These are phyloP conservation scores for Aurantiochytrium sp. DNA, from an alignment of 108 stramenopile genomes.

Conservation along the genomic window DNA sequence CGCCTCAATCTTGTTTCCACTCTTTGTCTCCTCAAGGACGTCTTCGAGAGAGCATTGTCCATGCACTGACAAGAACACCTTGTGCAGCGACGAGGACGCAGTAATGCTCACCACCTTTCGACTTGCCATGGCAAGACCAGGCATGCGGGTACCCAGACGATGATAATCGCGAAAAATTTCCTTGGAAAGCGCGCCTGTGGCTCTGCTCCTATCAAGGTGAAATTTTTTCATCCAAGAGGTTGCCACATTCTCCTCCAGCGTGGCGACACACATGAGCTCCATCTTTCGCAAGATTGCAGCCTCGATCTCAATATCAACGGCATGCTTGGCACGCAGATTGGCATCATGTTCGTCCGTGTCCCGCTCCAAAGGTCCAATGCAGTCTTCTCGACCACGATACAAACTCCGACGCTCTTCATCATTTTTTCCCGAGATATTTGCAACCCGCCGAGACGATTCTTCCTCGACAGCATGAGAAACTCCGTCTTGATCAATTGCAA, in stretches of 20 bases:
- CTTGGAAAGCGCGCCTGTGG: too few relatives aligned
- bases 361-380: too few relatives aligned
- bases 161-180: too few relatives aligned
- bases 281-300: not conserved
- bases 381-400: too few relatives aligned
- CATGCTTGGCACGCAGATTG: not conserved
- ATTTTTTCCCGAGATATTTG: too few relatives aligned
- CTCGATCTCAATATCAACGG: not conserved
- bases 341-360: too few relatives aligned
- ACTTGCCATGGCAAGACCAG: not conserved
- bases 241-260: not conserved
- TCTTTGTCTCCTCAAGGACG: not conserved
- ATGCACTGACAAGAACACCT: not conserved
- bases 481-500: not conserved
- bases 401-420: too few relatives aligned
- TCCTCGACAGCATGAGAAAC: not conserved
- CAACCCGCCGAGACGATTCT: too few relatives aligned
- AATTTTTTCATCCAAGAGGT: not conserved
- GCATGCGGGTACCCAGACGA: not conserved
- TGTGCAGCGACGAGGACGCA: not conserved
- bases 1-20: not conserved
- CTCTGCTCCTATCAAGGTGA: too few relatives aligned
- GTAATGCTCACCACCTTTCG: not conserved
- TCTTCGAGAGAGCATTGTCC: not conserved
- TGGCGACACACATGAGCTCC: not conserved